Base-by-base conservation (phyloP, 164 flowering plant genomes). In the Umbilicus rupestris region DNA sequence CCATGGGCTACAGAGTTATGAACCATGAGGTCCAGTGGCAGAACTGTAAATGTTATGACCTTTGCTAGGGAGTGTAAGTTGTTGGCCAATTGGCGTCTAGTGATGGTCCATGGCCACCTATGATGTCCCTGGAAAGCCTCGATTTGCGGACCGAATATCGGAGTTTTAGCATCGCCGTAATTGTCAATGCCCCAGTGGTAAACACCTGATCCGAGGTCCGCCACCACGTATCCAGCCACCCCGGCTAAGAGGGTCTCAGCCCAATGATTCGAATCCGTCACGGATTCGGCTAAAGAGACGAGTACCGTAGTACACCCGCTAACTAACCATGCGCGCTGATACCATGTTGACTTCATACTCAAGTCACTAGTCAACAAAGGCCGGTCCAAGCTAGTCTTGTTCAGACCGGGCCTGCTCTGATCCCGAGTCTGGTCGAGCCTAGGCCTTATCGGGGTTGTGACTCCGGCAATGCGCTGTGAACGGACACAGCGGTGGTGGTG, bases 181-280 rank as follows among this genome's bases (percentile, higher is more conserved):
- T 94, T 94, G 62, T 93, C 97, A 12, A 88, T 88, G 10, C 72
- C 97, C 98, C 98, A 90, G 52, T 93, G 97, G 78, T 89, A 93
- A 0, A 90, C 75, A 1, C 97, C 98, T 0, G 97, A 86, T 39
- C 78, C 87, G n/a, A 90, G 87, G 65, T 93, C 98, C 0, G 97
- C 90, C 1, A 87, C 63, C 3, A 82, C 29, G 70, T 90, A 94
- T 2, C 98, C 96, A 20, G 73, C 59, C 28, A 73, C 41, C 19
- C 85, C 87, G 0, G 91, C 88, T 1, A 86, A 44, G n/a, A 78
- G n/a, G 10, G 90, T 87, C 52, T 85, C 87, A 0, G 79, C 62
- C 80, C 78, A 74, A 2, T 63, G 55, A 28, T 78, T 78, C 0
- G 82, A 71, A 3, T 57, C 66, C 0, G 66, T 10, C 0, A 72